These are phyloP conservation scores for Leccinellum rugosiceps DNA, from an alignment of 768 basidiomycete genomes.

Conservation along the genomic window DNA sequence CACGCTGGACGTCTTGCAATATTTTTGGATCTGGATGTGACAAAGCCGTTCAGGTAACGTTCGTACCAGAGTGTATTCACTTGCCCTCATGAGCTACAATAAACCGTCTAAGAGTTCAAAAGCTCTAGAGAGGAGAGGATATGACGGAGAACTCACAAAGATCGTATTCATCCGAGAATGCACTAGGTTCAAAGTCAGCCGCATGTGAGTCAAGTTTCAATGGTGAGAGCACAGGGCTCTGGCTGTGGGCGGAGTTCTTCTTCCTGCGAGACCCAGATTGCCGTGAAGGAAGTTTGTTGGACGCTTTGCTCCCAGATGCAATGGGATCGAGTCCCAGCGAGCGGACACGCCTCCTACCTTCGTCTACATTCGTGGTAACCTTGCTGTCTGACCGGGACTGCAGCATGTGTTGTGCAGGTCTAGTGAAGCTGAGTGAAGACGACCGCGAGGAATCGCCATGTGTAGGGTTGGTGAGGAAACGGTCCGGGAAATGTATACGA, in stretches of 20 bases:
- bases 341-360: conserved; percentile 20
- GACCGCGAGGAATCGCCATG: conserved; percentile 31
- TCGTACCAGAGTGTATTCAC: conserved; percentile 17
- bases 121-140: not conserved
- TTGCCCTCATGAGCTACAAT: conserved; percentile 70
- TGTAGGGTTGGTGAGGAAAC: conserved; percentile 24
- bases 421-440: conserved; percentile 25
- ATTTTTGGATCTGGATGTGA: conserved; percentile 64
- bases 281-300: conserved; percentile 15
- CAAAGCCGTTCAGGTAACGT: conserved; percentile 12
- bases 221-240: conserved; percentile 12
- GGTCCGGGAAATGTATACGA: conserved; percentile 36
- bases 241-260: conserved; percentile 17
- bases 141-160: conserved; percentile 50
- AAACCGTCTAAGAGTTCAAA: conserved; percentile 9
- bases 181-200: conserved; percentile 36
- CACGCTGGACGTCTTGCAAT: conserved; percentile 76
- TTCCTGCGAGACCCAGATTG: conserved; percentile 19
- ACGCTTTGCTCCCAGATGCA: conserved; percentile 6
- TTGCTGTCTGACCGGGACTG: conserved; percentile 15
- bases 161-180: conserved; percentile 76
- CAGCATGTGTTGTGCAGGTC: conserved; percentile 13
- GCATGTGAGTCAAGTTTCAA: conserved; percentile 27
- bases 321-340: conserved; percentile 22
- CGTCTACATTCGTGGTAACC: conserved; percentile 1